These are phyloP conservation scores for Cadophora gregata DNA, from an alignment of 2,329 filamentous ascomycete species.

Conservation along the genomic window DNA sequence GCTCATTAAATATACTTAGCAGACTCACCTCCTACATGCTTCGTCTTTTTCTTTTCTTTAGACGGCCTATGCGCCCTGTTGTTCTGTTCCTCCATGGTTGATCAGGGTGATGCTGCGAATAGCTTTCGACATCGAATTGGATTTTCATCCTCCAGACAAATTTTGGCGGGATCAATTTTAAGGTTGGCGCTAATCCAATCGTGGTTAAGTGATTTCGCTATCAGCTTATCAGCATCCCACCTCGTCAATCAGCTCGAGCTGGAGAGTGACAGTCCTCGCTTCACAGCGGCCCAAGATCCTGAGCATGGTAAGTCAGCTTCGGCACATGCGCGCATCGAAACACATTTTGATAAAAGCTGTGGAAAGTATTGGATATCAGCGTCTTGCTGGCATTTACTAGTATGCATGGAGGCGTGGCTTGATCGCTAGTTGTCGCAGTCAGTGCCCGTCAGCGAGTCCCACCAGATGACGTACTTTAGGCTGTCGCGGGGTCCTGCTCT, in stretches of 20 bases:
- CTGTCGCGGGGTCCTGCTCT: slow-evolving; percentile 19
- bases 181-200: slow-evolving; percentile 13
- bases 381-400: too few species aligned
- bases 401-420: too few species aligned
- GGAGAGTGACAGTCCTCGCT: slow-evolving; percentile 8
- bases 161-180: slow-evolving; percentile 28
- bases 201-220: slow-evolving; percentile 17
- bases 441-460: background rate
- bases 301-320: background rate
- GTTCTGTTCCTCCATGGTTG: slow-evolving; percentile 76
- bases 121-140: slow-evolving; percentile 15
- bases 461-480: slow-evolving; percentile 29
- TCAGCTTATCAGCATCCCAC: slow-evolving; percentile 24
- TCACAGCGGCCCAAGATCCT: slow-evolving; percentile 21
- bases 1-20: background rate
- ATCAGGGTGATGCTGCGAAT: background rate
- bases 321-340: background rate
- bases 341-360: background rate
- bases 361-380: slow-evolving; percentile 21
- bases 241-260: background rate
- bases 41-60: slow-evolving; percentile 94
- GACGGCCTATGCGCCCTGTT: slow-evolving; percentile 85
- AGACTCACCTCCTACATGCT: slow-evolving; percentile 63
- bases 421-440: slow-evolving; percentile 2
- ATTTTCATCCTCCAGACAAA: slow-evolving; percentile 22